These are phyloP conservation scores for Chlorella sp. DNA, from an alignment of 139 green algal species.

Conservation along the genomic window DNA sequence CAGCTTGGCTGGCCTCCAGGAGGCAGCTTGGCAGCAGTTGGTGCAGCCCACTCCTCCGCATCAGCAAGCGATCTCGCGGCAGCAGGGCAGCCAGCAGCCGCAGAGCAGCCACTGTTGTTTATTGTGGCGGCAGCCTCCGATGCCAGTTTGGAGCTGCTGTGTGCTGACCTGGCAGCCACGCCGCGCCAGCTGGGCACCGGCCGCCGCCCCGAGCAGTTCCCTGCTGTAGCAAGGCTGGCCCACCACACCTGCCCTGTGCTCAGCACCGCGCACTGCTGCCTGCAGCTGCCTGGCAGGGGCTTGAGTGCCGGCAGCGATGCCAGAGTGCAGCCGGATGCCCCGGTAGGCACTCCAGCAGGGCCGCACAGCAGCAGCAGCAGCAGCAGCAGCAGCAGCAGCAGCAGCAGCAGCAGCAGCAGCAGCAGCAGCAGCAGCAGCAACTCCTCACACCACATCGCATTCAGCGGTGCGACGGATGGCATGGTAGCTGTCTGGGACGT, in stretches of 20 bases:
- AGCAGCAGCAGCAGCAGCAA: neutral
- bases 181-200: neutral
- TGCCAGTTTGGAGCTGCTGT: conserved; percentile 30
- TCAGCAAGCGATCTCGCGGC: neutral
- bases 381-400: neutral
- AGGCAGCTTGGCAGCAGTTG: neutral
- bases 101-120: conserved; percentile 10
- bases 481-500: conserved; percentile 39
- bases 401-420: neutral
- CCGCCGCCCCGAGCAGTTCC: conserved; percentile 19
- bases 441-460: neutral
- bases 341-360: neutral
- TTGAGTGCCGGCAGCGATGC: no score
- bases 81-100: neutral
- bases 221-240: neutral
- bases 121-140: conserved; percentile 34
- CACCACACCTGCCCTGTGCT: conserved; percentile 35
- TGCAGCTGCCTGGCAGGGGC: neutral
- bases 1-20: neutral
- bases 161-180: neutral
- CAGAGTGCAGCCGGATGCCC: neutral
- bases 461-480: conserved; percentile 43
- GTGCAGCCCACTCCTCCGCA: neutral
- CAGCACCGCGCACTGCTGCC: conserved; percentile 7
- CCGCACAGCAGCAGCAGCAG: neutral